Base-by-base conservation (phyloP, 257 asterid genomes). In the Solanum ossicruentum region DNA sequence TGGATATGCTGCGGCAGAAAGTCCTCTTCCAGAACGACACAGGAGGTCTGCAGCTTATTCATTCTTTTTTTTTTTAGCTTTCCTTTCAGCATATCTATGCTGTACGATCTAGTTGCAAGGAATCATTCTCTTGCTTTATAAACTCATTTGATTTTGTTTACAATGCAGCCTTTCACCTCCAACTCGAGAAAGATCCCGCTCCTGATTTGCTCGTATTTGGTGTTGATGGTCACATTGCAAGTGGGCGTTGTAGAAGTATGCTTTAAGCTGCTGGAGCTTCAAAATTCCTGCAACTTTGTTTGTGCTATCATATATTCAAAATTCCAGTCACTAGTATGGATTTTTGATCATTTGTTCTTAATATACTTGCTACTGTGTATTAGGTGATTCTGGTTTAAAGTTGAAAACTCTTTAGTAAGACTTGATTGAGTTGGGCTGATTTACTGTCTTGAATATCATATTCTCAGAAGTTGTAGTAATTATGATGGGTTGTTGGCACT, bases 91-190 rank as follows among this genome's bases (percentile, higher is more conserved):
- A 23, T 23, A 49, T 77, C 47, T 51, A 17, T 77, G 63, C 63
- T 51, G 26, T 52, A 4, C 20, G 6, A 39, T 77, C 15, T 66
- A 63, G 77, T 47, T 69, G 73, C 41, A 26, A 49, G 65, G 28
- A 36, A 47, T 23, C 26, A 6, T 18, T 61, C 12, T 49, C 13
- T 51, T 45, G 13, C 80, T 47, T 41, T 39, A 13, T 51, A 26
- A 83, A 15, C 55, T 45, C 81, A 41, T 82, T 63, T n/a, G 28
- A 21, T 15, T 77, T 13, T 2, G 84, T 79, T 84, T 70, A 78
- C 84, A 75, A 87, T 88, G 91, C 95, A 94, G 96, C 82, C 90
- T 80, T 83, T 90, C 95, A 32, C 90, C 96, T 1, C 77, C 85
- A 11, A 86, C 90, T 17, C 84, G 87, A 12, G 93, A 90, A 71